Percentiles rank a stretch among this genome's conserved stretches.
These are phyloP conservation scores for Nymphaea colorata DNA, from an alignment of 164 flowering plant species.

Conservation along the genomic window DNA sequence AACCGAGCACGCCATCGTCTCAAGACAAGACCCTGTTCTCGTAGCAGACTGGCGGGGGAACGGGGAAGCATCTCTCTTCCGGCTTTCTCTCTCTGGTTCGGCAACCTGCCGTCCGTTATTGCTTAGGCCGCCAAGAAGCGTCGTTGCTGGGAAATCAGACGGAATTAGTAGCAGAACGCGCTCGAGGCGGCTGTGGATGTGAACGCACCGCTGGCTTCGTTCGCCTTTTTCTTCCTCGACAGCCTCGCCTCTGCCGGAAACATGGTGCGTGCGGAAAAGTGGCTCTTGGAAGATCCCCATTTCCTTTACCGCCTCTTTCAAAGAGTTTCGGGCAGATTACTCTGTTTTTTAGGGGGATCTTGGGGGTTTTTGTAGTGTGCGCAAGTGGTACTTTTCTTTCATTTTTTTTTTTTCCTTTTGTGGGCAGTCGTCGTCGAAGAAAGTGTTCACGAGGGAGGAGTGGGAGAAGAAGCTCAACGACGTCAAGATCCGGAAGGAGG, in stretches of 20 bases:
- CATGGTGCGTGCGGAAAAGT: not conserved
- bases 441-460: slow-evolving; percentile 72
- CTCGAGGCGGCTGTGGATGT: not conserved
- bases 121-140: too few species aligned
- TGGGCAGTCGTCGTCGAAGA: slow-evolving; percentile 57
- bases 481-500: slow-evolving; percentile 73
- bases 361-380: not conserved
- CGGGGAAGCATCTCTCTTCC: too few species aligned
- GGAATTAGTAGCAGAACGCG: too few species aligned
- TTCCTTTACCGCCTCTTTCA: not conserved
- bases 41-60: too few species aligned
- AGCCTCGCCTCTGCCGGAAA: not conserved
- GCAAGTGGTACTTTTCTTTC: not conserved
- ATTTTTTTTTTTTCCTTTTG: not conserved
- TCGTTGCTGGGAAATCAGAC: too few species aligned
- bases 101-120: too few species aligned
- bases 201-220: not conserved
- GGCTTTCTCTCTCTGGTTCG: too few species aligned
- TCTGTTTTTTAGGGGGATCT: not conserved
- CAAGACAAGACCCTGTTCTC: too few species aligned
- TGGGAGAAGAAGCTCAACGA: slow-evolving; percentile 86
- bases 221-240: not conserved
- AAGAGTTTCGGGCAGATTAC: not conserved
- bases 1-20: too few species aligned
- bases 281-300: too few species aligned